phyloP scores from a whole-genome alignment of 495 filamentous ascomycete genomes.

The Wilcoxina mikolae region DNA sequence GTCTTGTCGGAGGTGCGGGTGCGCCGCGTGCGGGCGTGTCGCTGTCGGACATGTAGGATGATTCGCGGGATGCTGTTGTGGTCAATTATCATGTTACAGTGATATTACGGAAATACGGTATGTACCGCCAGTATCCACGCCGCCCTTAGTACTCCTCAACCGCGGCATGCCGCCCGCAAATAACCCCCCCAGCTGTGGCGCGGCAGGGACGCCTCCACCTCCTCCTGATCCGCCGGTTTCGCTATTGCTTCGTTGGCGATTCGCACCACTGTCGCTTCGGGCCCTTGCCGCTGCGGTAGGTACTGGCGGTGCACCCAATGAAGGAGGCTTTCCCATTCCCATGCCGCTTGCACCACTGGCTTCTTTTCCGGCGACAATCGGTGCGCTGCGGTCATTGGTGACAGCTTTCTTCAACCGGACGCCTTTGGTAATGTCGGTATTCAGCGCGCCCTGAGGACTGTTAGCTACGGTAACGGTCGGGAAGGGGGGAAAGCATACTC shows the following conservation, averaged over 20 bases:
- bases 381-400: conserved; percentile 90
- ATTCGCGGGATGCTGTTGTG: conserved; percentile 47
- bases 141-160: conserved; percentile 68
- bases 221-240: conserved; percentile 34
- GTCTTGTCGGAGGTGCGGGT: conserved; percentile 38
- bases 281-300: conserved; percentile 18
- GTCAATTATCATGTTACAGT: conserved; percentile 24
- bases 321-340: conserved; percentile 34
- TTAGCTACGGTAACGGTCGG: conserved; percentile 25
- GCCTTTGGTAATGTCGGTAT: conserved; percentile 80
- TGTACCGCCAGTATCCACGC: conserved; percentile 68
- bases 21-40: conserved; percentile 41
- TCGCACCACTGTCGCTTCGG: conserved; percentile 16
- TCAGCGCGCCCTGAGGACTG: conserved; percentile 59
- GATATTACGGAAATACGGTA: neutral
- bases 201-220: conserved; percentile 36
- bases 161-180: conserved; percentile 95
- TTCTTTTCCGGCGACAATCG: conserved; percentile 35
- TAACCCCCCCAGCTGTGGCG: conserved; percentile 74
- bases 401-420: conserved; percentile 67
- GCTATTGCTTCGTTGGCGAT: conserved; percentile 29
- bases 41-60: conserved; percentile 64
- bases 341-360: conserved; percentile 37
- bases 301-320: conserved; percentile 40
- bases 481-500: conserved; percentile 16